Base-by-base conservation (phyloP, 1,284 basidiomycete species). In the Apiotrichum gamsii region DNA sequence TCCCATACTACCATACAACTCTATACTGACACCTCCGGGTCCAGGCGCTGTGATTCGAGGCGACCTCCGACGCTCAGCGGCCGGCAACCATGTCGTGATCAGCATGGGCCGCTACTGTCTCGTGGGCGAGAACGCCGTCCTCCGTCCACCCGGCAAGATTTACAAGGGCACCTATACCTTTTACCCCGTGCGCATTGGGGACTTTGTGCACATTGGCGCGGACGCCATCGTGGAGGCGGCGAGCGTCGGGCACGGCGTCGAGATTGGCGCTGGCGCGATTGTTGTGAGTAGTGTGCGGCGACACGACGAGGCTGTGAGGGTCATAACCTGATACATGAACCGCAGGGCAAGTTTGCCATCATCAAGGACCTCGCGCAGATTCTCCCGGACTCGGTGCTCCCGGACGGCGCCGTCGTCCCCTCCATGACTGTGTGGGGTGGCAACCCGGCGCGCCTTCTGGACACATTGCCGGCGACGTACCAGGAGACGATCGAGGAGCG, bases 111-210 rank as follows among this genome's bases (percentile, higher is more conserved):
- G 91, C 56, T 97, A 97, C 71, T 96, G 91, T 70, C 74, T 89
- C 18, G 78, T 98, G 2, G 89, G 87, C 4, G 90, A 97, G 62
- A 83, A 83, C 15, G 86, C 85, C 55, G 82, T 97, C 25, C 82
- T 98, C 75, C 79, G 78, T 16, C 79, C 79, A 0, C 75, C 76
- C 4, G 74, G 74, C 29, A 77, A 75, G 70, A 72, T 73, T 13
- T 75, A 75, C 59, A 75, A 76, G 54, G 76, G 90, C 87, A 39
- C 58, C 49, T 96, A 95, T 78, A 96, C 95, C 60, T 97, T 95
- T 72, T 96, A 97, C 64, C 94, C 95, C 2, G 89, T 96, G 82
- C 91, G 94, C 68, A 83, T 98, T 23, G 88, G 90, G 2, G 93
- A 98, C 72, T 84, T 89, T 66, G 94, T 97, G 21, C 84, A 90